Evolutionary conservation across 352 stramenopile species (phyloP), one percentile per base, ranked within the genome.

Genomic region (Phytopythium chamaehyphon): DNA sequence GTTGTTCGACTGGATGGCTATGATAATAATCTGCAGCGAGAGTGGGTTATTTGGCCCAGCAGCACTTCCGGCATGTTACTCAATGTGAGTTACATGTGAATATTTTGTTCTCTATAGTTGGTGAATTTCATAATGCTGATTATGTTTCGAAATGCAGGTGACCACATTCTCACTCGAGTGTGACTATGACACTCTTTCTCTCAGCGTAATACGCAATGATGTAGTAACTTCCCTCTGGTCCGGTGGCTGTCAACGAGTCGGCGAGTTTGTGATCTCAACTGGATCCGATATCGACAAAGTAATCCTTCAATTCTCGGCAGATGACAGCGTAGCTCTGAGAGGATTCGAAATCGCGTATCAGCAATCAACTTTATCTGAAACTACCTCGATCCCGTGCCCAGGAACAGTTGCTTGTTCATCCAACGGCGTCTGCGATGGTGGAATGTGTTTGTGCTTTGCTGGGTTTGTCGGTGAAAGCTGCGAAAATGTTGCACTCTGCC

Each of bases 381-480:
- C 21, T 11, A 31, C 49, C 2, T 60, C 40, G 0, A 53, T 74
- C 6, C 71, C 73, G 2, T 88, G 76, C 3, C 76, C 76, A 15
- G 51, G 65, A 2, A 61, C 64, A 0, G 28, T 49, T 0, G 68
- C 64, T 11, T 88, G 76, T 23, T 80, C 69, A 0, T 51, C 64
- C 15, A 86, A 79, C 48, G 76, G 76, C 7, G 64, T 61, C 19
- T 88, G 77, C 48, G 56, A 56, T 11, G 39, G 67, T 14, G 77
- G 77, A 14, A 28, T 28, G 14, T 88, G 77, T 24, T 48, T 48
- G 7, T 88, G 77, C 22, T 73, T 88, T 26, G 77, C 43, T n/a
- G 74, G 74, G 0, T 86, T 69, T 44, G 60, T 79, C 8, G 77
- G 77, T 8, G 77, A 88, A 47, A 79, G 82, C 47, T 88, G 74